Evolutionary conservation across 345 rosid species (phyloP).

Genomic region (Limnanthes douglasii): DNA sequence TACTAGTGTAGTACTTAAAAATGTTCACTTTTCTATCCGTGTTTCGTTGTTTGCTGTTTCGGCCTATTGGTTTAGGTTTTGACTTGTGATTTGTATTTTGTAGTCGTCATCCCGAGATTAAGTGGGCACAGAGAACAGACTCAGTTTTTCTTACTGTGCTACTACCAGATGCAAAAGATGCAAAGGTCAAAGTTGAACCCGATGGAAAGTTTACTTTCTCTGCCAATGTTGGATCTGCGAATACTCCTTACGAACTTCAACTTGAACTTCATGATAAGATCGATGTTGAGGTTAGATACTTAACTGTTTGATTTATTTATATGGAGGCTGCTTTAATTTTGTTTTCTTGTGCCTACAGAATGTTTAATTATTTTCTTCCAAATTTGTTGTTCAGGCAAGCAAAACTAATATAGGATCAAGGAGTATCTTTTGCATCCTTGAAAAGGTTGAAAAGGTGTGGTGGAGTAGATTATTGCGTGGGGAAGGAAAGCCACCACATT

Average conservation of each 20-base stretch:
- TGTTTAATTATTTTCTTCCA: neutral
- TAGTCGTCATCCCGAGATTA: slow-evolving; percentile 80
- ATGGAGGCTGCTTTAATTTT: neutral
- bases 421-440: slow-evolving; percentile 54
- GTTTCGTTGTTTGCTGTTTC: neutral
- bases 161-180: slow-evolving; percentile 61
- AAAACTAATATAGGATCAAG: slow-evolving; percentile 55
- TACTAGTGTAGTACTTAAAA: neutral
- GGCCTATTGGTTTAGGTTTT: neutral
- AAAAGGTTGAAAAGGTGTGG: slow-evolving; percentile 64
- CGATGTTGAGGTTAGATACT: slow-evolving; percentile 49
- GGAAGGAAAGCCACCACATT: slow-evolving; percentile 55
- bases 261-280: slow-evolving; percentile 72
- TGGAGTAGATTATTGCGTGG: slow-evolving; percentile 60
- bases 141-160: slow-evolving; percentile 50
- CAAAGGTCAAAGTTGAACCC: slow-evolving; percentile 62
- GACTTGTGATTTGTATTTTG: neutral
- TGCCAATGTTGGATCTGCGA: slow-evolving; percentile 50
- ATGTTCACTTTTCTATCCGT: neutral
- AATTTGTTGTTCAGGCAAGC: slow-evolving; percentile 72
- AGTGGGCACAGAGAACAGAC: slow-evolving; percentile 80
- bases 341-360: neutral
- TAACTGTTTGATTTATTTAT: neutral
- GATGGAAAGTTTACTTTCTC: slow-evolving; percentile 64
- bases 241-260: slow-evolving; percentile 43